Evolutionary conservation across 2,329 filamentous ascomycete genomes (phyloP).

Genomic region (Colletotrichum ledebouriae): DNA sequence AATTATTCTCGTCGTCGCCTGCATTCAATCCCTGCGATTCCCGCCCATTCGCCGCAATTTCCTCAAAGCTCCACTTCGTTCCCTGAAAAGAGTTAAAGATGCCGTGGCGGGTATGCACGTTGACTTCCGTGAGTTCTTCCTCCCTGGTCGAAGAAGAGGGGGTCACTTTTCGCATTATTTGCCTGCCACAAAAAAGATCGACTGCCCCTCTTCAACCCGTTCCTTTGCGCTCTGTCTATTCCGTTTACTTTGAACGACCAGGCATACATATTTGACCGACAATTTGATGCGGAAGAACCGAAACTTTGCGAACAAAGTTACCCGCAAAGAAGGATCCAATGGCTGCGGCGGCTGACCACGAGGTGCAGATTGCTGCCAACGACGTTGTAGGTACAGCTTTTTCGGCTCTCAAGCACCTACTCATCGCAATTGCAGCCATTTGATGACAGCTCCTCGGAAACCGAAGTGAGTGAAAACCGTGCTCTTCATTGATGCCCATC

Average conservation of each 20-base stretch:
- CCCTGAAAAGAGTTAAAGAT: background rate
- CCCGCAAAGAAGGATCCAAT: no score
- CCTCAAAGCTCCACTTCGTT: background rate
- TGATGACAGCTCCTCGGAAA: background rate
- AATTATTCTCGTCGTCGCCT: background rate
- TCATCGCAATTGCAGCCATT: background rate
- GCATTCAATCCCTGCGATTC: background rate
- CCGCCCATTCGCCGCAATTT: background rate
- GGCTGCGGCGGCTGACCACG: no score
- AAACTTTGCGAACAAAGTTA: no score
- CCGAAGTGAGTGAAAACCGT: background rate
- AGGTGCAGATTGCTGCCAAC: background rate
- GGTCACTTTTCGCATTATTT: background rate
- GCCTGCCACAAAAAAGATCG: no score
- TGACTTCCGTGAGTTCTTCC: background rate
- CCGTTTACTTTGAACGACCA: no score
- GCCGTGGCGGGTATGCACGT: slow-evolving; percentile 2
- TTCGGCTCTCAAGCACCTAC: background rate
- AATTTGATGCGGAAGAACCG: no score
- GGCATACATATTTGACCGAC: no score
- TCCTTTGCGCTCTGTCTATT: no score
- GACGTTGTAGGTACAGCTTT: background rate
- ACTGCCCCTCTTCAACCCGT: no score
- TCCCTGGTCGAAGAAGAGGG: background rate
- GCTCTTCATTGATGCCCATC: no score